Conservation (phyloP, 2,329 filamentous ascomycete species). For the Pyrenochaeta sp. region DNA sequence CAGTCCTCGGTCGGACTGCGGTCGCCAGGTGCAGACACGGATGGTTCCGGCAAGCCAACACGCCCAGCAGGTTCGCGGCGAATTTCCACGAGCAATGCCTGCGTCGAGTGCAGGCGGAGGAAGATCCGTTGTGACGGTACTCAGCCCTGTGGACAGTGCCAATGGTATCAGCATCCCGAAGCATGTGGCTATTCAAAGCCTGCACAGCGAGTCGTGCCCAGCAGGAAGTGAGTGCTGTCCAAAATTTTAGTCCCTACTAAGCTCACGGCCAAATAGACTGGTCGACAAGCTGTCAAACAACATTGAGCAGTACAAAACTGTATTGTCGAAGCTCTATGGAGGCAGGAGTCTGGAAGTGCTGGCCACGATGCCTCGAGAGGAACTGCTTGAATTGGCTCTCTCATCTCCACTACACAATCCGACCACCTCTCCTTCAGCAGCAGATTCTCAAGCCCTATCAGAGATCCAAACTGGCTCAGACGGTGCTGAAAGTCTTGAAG, state of each 20-base stretch:
- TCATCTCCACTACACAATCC: conserved; percentile 47
- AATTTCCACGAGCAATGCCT: conserved; percentile 66
- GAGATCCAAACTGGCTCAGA: conserved; percentile 52
- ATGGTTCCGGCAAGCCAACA: conserved; percentile 44
- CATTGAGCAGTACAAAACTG: conserved; percentile 55
- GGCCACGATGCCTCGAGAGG: conserved; percentile 50
- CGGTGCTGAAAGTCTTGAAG: conserved; percentile 61
- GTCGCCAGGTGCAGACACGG: conserved; percentile 42
- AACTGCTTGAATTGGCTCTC: conserved; percentile 55
- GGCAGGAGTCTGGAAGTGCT: conserved; percentile 51
- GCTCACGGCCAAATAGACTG: conserved; percentile 65
- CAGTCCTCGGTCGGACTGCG: conserved; percentile 46
- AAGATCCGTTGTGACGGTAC: conserved; percentile 87
- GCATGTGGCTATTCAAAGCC: conserved; percentile 84
- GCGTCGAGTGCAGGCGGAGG: conserved; percentile 77
- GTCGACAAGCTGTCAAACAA: conserved; percentile 61
- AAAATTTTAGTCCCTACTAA: conserved; percentile 30
- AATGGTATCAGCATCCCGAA: conserved; percentile 81
- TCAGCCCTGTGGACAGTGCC: conserved; percentile 82
- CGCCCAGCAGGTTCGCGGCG: conserved; percentile 50
- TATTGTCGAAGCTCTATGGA: conserved; percentile 54
- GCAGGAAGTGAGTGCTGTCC: conserved; percentile 69
- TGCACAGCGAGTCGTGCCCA: conserved; percentile 76
- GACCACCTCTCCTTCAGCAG: conserved; percentile 42
- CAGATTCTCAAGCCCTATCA: conserved; percentile 43